Evolutionary conservation across 176 grass and related monocot species (phyloP).

Genomic region (Dendrocalamus sinicus): DNA sequence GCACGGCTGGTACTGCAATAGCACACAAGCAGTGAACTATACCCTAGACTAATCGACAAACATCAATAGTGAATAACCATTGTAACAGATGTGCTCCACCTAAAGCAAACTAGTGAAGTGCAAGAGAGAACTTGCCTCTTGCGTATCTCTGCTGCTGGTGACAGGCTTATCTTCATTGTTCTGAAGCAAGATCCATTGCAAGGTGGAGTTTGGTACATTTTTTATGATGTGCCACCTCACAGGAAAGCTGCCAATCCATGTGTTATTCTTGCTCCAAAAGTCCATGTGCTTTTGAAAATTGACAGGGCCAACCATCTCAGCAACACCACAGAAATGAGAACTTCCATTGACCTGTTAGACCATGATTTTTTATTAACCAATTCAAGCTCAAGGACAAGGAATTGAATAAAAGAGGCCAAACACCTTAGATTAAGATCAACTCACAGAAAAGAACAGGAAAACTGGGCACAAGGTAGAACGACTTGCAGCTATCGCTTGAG

Average conservation of each 20-base stretch:
- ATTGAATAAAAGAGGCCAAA: constrained; percentile 26
- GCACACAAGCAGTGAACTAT: background rate
- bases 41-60: background rate
- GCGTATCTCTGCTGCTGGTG: constrained; percentile 78
- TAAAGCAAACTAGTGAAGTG: constrained; percentile 16
- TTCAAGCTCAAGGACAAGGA: constrained; percentile 25
- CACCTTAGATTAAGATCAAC: constrained; percentile 46
- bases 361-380: constrained; percentile 31
- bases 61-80: constrained; percentile 19
- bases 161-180: constrained; percentile 85
- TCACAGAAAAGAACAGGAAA: constrained; percentile 90
- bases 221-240: constrained; percentile 94
- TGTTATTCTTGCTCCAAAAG: constrained; percentile 67
- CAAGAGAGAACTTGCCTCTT: constrained; percentile 68
- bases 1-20: constrained; percentile 2
- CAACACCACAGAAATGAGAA: constrained; percentile 79
- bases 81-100: background rate
- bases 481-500: constrained; percentile 56
- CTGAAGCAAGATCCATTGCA: constrained; percentile 57
- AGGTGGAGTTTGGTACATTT: constrained; percentile 58
- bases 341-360: constrained; percentile 68
- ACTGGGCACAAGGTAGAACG: constrained; percentile 59
- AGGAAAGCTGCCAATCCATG: constrained; percentile 78
- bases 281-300: constrained; percentile 79
- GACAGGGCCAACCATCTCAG: constrained; percentile 85